These are phyloP conservation scores for Vigna reflexopilosa DNA, from an alignment of 306 rosid genomes.

Conservation along the genomic window DNA sequence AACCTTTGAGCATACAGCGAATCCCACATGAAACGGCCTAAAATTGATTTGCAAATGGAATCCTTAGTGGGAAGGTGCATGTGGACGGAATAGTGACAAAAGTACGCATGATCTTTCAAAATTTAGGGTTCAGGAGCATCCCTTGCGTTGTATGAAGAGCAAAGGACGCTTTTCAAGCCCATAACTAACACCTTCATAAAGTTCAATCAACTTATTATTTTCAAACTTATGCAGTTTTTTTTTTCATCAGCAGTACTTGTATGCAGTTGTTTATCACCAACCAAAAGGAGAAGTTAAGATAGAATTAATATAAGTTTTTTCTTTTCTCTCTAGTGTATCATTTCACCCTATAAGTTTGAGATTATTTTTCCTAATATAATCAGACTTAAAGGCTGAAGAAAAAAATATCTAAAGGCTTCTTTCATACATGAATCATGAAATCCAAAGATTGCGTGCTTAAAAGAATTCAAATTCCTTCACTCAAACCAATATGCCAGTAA, in stretches of 20 bases:
- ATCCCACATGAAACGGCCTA: conserved; percentile 42
- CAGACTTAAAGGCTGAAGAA: not conserved
- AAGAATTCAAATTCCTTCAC: not conserved
- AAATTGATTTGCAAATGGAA: conserved; percentile 42
- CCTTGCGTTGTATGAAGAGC: conserved; percentile 46
- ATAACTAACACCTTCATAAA: not conserved
- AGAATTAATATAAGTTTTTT: not conserved
- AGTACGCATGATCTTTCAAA: conserved; percentile 32
- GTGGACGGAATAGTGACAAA: conserved; percentile 46
- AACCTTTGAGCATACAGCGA: conserved; percentile 34
- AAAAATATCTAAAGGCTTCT: not conserved
- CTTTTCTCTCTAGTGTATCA: not conserved
- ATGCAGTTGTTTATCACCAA: not conserved
- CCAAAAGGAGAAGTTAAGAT: not conserved
- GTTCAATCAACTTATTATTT: conserved; percentile 20
- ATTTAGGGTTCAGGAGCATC: conserved; percentile 32
- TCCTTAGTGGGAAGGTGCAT: conserved; percentile 46
- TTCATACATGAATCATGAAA: not conserved
- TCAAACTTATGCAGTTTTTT: not conserved
- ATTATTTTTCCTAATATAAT: not conserved
- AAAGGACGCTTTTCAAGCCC: conserved; percentile 38
- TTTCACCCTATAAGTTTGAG: not conserved
- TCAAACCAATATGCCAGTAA: not conserved
- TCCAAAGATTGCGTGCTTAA: not conserved
- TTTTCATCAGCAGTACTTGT: not conserved